Evolutionary conservation across 495 filamentous ascomycete genomes (phyloP), one percentile per base, ranked within the genome.

Genomic region (Penicillium daleae): DNA sequence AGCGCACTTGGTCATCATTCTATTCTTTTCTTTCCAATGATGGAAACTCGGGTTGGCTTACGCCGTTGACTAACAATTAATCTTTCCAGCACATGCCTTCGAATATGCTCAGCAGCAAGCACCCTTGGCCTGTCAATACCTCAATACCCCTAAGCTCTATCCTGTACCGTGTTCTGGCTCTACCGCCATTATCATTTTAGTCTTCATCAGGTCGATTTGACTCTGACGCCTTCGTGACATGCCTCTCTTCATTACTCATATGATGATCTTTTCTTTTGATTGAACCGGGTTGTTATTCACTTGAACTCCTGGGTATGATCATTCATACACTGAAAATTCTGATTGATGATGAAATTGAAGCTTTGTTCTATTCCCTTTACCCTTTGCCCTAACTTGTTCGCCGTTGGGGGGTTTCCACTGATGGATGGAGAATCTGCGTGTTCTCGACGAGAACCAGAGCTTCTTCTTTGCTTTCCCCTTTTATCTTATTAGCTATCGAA

Each of bases 261-360:
- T 78, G 76, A 79, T 79, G 76, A 79, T 73, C 61, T 54, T 66
- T 72, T 65, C n/a, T 71, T 71, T 68, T 67, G 56, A 72, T 71
- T 74, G 71, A 74, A 72, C 75, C 71, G 62, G 63, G 72, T 57
- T 66, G 66, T 68, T 64, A 66, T 65, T 69, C 65, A 71, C 63
- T 70, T 72, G 46, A 60, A 71, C 66, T 64, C 62, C 69, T 65
- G 75, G 76, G 71, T 31, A 72, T 78, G 76, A 79, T 72, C 71
- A 71, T 74, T 75, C 65, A 79, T 78, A 79, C 76, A 79, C 76
- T 79, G 76, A 79, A 79, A 79, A 79, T 79, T 79, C 76, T 79
- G 76, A 79, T 71, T 67, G 66, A 72, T 67, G 54, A 64, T 51
- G 64, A 62, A 69, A 59, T 60, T 61, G 57, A 65, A 57, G n/a